Evolutionary conservation across 1,284 basidiomycete genomes (phyloP), one percentile per base, ranked within the genome.

Genomic region (Malassezia equina): DNA sequence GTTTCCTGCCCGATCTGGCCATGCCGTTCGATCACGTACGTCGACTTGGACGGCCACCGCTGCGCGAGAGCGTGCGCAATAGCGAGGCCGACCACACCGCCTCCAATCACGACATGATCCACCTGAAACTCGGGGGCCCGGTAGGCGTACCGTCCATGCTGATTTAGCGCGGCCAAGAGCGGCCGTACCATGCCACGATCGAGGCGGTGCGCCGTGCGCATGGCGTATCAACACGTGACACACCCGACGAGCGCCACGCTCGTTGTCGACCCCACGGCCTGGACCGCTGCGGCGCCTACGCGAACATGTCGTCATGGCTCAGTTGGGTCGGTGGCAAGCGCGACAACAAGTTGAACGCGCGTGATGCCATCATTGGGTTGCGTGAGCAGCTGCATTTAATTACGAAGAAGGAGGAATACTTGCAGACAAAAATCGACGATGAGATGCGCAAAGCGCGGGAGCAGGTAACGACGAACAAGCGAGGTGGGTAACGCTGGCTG

Each of bases 341-440:
- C 55, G 64, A 71, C 34, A 71, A 69, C 61, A 64, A 69, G 50
- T 65, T 67, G 50, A 60, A 67, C 43, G 76, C 77, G 7, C 64
- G 76, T 32, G 77, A 77, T 51, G 75, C 77, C 50, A 78, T 78
- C 61, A 75, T 78, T 24, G 76, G 77, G 27, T 63, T 78, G 47
- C 65, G 65, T 60, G 72, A 62, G 43, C 76, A 78, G 68, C 66
- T 78, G 47, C 83, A 91, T 76, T 86, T 95, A 84, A 84, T 98
- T 65, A 90, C 96, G 81, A 99, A 96, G 88, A 95, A 95, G 80
- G 94, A 98, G 79, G 91, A 96, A 77, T 81, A 88, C 77, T 79
- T 96, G 62, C 85, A 87, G 80, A 90, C 88, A 81, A 91, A 94
- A 84, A 90, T 98, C 66, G 90, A 94, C 39, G 90, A 95, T 60